Conservation (phyloP, 2,329 filamentous ascomycete species). For the Nigrospora osmanthi region DNA sequence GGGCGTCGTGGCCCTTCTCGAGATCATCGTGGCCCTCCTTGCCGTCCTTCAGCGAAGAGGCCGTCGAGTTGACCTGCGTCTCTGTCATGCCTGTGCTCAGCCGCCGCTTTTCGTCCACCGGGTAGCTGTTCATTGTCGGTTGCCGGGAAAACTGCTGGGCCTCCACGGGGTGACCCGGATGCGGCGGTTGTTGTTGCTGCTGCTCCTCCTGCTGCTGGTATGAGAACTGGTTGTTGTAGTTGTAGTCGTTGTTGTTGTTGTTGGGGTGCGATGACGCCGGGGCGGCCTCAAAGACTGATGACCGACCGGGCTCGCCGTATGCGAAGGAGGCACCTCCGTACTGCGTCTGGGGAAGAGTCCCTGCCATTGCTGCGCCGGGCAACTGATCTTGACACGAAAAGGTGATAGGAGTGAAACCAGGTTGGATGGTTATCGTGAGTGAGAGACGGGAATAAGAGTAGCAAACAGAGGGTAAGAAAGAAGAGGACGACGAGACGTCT, state of each 20-base stretch:
- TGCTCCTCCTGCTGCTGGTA: background rate
- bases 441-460: background rate
- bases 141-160: background rate
- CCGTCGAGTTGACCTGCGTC: slow-evolving; percentile 11
- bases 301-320: too few relatives aligned
- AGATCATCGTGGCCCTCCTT: slow-evolving; percentile 12
- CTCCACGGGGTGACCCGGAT: background rate
- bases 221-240: background rate
- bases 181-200: background rate
- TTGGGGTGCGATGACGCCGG: background rate
- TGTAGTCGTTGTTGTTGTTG: background rate
- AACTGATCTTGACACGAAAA: too few relatives aligned
- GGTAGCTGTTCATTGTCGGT: background rate
- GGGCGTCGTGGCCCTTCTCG: slow-evolving; percentile 9
- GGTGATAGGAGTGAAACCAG: too few relatives aligned
- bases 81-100: slow-evolving; percentile 5
- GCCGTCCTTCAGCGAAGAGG: slow-evolving; percentile 11
- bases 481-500: background rate
- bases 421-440: too few relatives aligned
- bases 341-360: too few relatives aligned
- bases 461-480: background rate
- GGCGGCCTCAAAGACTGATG: background rate
- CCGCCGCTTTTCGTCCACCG: slow-evolving; percentile 9
- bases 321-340: too few relatives aligned
- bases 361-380: background rate